Percentiles rank a stretch among this genome's conserved stretches.
Conservation (phyloP, 108 stramenopile species). For the Nitzschia putrida region DNA sequence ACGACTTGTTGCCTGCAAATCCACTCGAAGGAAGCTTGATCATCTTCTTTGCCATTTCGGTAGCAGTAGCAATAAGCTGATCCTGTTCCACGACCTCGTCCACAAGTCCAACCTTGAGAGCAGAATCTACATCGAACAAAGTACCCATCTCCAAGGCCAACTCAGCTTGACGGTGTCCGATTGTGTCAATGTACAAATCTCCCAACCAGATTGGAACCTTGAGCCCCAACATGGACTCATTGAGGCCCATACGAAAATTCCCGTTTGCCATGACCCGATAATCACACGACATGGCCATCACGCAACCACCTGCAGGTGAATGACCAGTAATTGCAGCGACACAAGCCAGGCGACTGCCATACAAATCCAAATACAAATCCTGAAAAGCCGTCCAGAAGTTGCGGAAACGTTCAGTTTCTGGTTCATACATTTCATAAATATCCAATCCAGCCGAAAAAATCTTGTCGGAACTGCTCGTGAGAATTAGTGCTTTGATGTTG, state of each 20-base stretch:
- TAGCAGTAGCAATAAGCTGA: conserved; percentile 45
- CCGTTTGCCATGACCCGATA: conserved; percentile 67
- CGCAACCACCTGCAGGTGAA: conserved; percentile 88
- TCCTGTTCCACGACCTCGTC: conserved; percentile 63
- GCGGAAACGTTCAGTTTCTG: conserved; percentile 55
- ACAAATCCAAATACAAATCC: conserved; percentile 80
- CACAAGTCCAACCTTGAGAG: conserved; percentile 66
- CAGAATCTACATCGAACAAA: conserved; percentile 61
- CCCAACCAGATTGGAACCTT: conserved; percentile 68
- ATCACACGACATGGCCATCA: conserved; percentile 85
- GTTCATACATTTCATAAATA: conserved; percentile 65
- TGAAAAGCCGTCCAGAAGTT: conserved; percentile 82
- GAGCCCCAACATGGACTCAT: conserved; percentile 83
- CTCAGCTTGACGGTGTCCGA: conserved; percentile 81
- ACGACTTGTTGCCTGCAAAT: conserved; percentile 60
- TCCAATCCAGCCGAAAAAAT: conserved; percentile 88
- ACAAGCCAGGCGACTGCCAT: conserved; percentile 67
- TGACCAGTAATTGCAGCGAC: conserved; percentile 75
- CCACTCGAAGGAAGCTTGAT: conserved; percentile 65
- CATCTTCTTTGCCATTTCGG: conserved; percentile 36
- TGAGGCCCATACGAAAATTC: conserved; percentile 68
- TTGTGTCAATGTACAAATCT: conserved; percentile 48
- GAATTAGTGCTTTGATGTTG: conserved; percentile 59
- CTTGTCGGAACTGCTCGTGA: conserved; percentile 58
- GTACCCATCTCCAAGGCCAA: conserved; percentile 66